A percentile compares a stretch with the other conserved stretches of the same genome.
Evolutionary conservation across 192 early-diverging fungal genomes (phyloP).

Genomic region (Coemansia sp.): DNA sequence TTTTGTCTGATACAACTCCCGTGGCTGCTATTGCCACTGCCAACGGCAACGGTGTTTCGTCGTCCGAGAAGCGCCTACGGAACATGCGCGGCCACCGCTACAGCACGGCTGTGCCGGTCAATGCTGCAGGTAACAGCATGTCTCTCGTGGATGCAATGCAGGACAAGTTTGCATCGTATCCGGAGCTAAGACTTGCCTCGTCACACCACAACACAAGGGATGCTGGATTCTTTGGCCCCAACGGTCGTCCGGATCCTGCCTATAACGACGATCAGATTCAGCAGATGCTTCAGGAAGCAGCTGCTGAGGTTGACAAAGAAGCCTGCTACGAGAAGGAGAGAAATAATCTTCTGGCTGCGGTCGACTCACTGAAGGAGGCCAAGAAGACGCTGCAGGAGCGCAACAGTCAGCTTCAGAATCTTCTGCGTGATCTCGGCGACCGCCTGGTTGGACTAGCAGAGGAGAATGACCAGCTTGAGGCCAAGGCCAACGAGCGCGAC

Average conservation of each 20-base stretch:
- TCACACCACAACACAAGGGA: conserved; percentile 8
- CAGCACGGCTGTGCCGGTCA: conserved; percentile 20
- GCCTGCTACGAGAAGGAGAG: conserved; percentile 21
- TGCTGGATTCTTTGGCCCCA: background rate
- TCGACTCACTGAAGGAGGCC: conserved; percentile 21
- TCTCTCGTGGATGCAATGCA: background rate
- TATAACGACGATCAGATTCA: conserved; percentile 40
- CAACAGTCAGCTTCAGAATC: conserved; percentile 45
- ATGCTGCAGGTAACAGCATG: background rate
- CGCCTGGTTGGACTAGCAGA: conserved; percentile 44
- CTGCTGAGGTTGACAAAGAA: conserved; percentile 23
- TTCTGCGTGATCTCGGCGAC: conserved; percentile 44
- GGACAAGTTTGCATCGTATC: conserved; percentile 49
- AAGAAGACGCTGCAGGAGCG: conserved; percentile 44
- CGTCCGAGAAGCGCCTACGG: conserved; percentile 35
- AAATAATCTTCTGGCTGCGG: conserved; percentile 5
- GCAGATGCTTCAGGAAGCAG: conserved; percentile 35
- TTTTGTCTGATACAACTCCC: background rate
- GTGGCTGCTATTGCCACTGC: background rate
- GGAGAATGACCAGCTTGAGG: conserved; percentile 47
- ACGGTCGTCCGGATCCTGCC: conserved; percentile 13
- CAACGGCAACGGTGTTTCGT: background rate
- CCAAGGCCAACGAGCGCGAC: conserved; percentile 32
- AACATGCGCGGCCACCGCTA: conserved; percentile 40
- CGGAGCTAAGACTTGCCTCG: conserved; percentile 40